Conservation (phyloP, 2,329 filamentous ascomycete species). For the Aspergillus arachidicola region DNA sequence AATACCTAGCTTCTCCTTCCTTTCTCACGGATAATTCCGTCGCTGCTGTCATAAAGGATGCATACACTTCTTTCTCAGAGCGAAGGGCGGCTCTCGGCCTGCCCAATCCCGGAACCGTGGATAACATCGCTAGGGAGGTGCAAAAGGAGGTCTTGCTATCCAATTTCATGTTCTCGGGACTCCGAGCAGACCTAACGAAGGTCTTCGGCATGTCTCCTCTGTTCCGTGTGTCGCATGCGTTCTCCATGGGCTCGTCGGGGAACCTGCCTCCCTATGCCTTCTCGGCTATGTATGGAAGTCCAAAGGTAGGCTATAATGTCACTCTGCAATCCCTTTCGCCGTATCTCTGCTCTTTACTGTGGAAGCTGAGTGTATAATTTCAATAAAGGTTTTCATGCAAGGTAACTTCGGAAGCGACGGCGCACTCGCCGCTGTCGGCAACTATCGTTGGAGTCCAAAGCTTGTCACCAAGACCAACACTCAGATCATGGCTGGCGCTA, state of each 20-base stretch:
- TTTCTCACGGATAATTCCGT: slow-evolving; percentile 76
- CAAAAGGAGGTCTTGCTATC: slow-evolving; percentile 94
- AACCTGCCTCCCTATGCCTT: slow-evolving; percentile 89
- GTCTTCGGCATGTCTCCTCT: slow-evolving; percentile 89
- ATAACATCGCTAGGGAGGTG: slow-evolving; percentile 86
- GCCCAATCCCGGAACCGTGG: slow-evolving; percentile 88
- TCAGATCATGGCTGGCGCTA: slow-evolving; percentile 75
- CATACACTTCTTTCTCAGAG: slow-evolving; percentile 78
- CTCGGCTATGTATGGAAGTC: slow-evolving; percentile 88
- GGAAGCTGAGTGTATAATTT: slow-evolving; percentile 15
- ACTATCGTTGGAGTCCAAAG: slow-evolving; percentile 82
- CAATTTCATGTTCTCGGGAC: slow-evolving; percentile 94
- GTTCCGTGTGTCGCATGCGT: slow-evolving; percentile 97
- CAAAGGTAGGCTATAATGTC: slow-evolving; percentile 66
- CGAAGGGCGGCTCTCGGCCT: slow-evolving; percentile 86
- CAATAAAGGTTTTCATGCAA: slow-evolving; percentile 82
- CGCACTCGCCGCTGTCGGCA: slow-evolving; percentile 82
- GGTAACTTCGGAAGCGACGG: slow-evolving; percentile 94
- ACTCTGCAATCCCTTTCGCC: background rate
- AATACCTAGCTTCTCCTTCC: slow-evolving; percentile 55
- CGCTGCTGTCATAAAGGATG: slow-evolving; percentile 70
- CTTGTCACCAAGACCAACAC: slow-evolving; percentile 86
- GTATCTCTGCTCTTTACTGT: background rate
- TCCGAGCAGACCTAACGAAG: slow-evolving; percentile 96
- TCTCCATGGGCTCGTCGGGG: slow-evolving; percentile 86